Evolutionary conservation across 192 early-diverging fungal genomes (phyloP), one percentile per base, ranked within the genome.

Genomic region (Lobosporangium transversale): DNA sequence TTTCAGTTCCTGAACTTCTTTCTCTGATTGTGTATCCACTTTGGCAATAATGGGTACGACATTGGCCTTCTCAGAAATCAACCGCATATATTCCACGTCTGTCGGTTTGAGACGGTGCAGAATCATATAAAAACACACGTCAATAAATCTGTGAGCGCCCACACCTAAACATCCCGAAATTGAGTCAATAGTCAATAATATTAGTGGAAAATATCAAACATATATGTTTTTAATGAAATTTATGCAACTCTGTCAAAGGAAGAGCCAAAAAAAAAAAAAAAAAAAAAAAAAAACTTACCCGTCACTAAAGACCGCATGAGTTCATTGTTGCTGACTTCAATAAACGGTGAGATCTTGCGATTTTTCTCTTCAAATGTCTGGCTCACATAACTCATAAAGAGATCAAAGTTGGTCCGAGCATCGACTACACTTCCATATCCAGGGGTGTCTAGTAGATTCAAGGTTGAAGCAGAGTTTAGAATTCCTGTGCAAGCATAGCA

Each of bases 11-110:
- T 81, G 85, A 30, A 89, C 70, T 43, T 90, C 82, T 30, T 80
- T 54, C 20, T 64, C 61, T 2, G 70, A 60, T 37, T 88, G 63
- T 10, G 85, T 81, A 70, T 92, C 91, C 37, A 80, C 65, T 56
- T 93, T 92, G 31, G 64, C 52, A 44, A 93, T 88, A 23, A 93
- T 81, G 9, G 91, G 91, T 23, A 94, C 71, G 12, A 93, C 80
- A 53, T 84, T 86, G 37, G 81, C 70, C 45, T 91, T 79, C 33
- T 84, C 78, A 29, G 83, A 83, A 20, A 86, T 78, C 21, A 66
- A 47, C 24, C 88, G 79, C 80, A 92, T 87, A 59, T 85, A 92
- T 71, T 92, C 91, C 23, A 91, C 59, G 66, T 92, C 91, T n/a
- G 89, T 85, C n/a, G 87, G 81, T 55, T 91, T 92, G 14, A 90